Conservation (phyloP, 148 eudicot species). For the Dysphania ambrosioides region DNA sequence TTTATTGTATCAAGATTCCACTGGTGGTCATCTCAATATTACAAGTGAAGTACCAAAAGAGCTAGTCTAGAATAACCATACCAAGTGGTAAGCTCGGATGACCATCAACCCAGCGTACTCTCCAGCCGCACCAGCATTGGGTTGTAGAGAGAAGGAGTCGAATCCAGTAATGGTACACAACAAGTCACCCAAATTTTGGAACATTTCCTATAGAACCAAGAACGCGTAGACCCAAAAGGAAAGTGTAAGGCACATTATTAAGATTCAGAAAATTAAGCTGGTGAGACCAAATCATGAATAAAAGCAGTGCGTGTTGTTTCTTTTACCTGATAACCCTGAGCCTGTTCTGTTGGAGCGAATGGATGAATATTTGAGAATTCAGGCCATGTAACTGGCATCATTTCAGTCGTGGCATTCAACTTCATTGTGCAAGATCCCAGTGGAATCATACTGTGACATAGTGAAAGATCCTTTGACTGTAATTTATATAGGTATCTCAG, state of each 20-base stretch:
- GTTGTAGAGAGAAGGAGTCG: conserved; percentile 95
- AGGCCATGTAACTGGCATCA: conserved; percentile 99
- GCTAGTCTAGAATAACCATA: conserved; percentile 29
- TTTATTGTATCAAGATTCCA: neutral
- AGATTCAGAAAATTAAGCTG: neutral
- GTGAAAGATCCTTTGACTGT: conserved; percentile 86
- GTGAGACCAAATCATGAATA: conserved; percentile 1
- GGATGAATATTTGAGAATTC: conserved; percentile 77
- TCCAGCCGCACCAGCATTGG: conserved; percentile 99
- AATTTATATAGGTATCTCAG: conserved; percentile 72
- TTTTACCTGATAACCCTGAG: conserved; percentile 83
- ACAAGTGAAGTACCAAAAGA: neutral
- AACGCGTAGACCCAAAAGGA: neutral
- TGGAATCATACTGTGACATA: conserved; percentile 99
- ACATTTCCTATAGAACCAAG: conserved; percentile 69
- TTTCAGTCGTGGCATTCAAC: conserved; percentile 94
- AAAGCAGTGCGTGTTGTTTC: neutral
- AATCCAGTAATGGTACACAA: conserved; percentile 90
- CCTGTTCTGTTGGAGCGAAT: conserved; percentile 86
- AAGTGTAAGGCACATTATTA: conserved; percentile 8
- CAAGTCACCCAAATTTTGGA: conserved; percentile 66
- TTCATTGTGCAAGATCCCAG: conserved; percentile 99
- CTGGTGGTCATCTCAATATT: neutral
- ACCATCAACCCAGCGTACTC: conserved; percentile 99
- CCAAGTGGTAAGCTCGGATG: conserved; percentile 95